Base-by-base conservation (phyloP, 768 basidiomycete species). In the Botryobasidium botryosum region DNA sequence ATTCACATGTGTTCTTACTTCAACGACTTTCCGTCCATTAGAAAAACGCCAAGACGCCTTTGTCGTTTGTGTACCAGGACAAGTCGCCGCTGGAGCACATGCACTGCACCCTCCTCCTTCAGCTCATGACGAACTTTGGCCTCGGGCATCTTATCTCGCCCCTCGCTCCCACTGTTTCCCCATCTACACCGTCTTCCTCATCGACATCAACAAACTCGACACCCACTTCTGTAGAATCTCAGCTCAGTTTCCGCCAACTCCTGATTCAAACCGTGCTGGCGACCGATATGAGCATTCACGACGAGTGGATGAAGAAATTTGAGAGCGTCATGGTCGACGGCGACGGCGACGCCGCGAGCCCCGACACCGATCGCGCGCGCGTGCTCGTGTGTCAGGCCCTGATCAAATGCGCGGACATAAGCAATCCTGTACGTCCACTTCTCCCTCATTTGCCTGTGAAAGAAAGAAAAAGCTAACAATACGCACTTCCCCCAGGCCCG, bases 391-490 rank as follows among this genome's bases (percentile, higher is more conserved):
- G 86, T 57, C 88, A 96, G 55, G 82, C 83, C 3, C 64, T 99
- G 42, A 77, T 99, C 59, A 97, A 99, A 62, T 94, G 91, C 56
- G 90, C 92, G 15, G 94, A 99, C 63, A 97, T 99, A 56, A 90
- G 86, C 58, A 99, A 99, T 59, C 92, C 94, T 13, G 90, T 94
- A 58, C 52, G 90, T 73, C 12, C 27, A 8, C 32, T 35, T 15
- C 15, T 32, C 33, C 35, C 24, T 17, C 3, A 40, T 21, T 31
- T 37, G 42, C 43, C 20, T 53, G 15, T 12, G 17, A n/a, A n/a
- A n/a, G n/a, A n/a, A n/a, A n/a, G n/a, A n/a, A n/a, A n/a, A 28
- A 27, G 38, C 15, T n/a, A 38, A 25, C 17, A 39, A n/a, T 5
- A 33, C 29, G 12, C 23, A 5, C 18, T 17, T 29, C 28, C 28